Evolutionary conservation across 148 eudicot species (phyloP).

Genomic region (Camellia granthamiana): DNA sequence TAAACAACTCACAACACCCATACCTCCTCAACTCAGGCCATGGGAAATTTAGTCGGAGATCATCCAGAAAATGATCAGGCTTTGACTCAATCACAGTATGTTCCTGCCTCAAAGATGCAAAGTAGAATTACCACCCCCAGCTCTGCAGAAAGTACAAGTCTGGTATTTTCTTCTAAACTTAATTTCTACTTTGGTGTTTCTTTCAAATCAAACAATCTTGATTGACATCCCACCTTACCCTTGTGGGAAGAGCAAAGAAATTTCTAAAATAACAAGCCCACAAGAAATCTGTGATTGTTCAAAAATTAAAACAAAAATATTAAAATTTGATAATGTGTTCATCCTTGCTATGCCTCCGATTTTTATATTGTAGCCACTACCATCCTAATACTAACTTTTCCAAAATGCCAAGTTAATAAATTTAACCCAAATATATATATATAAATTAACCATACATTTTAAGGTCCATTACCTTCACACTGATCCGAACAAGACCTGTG

Average conservation of each 20-base stretch:
- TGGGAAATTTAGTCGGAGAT: slow-evolving; percentile 89
- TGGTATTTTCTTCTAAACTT: background rate
- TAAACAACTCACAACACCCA: background rate
- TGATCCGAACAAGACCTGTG: slow-evolving; percentile 83
- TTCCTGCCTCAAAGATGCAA: slow-evolving; percentile 52
- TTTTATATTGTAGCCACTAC: background rate
- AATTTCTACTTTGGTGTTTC: background rate
- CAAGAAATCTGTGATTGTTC: background rate
- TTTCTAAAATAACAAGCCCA: background rate
- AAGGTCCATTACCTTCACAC: slow-evolving; percentile 67
- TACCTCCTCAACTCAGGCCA: slow-evolving; percentile 92
- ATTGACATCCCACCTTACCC: background rate
- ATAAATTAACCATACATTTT: background rate
- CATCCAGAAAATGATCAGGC: slow-evolving; percentile 96
- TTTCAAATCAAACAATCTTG: slow-evolving; percentile 3
- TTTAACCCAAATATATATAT: background rate
- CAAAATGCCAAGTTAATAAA: slow-evolving; percentile 6
- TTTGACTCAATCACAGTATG: slow-evolving; percentile 92
- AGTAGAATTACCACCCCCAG: background rate
- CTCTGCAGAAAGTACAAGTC: background rate
- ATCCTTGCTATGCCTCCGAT: background rate
- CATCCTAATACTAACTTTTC: background rate
- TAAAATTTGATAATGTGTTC: background rate
- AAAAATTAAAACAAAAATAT: background rate
- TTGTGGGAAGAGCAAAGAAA: background rate